Conservation (phyloP, 2,329 filamentous ascomycete genomes). For the Colletotrichum magnum region DNA sequence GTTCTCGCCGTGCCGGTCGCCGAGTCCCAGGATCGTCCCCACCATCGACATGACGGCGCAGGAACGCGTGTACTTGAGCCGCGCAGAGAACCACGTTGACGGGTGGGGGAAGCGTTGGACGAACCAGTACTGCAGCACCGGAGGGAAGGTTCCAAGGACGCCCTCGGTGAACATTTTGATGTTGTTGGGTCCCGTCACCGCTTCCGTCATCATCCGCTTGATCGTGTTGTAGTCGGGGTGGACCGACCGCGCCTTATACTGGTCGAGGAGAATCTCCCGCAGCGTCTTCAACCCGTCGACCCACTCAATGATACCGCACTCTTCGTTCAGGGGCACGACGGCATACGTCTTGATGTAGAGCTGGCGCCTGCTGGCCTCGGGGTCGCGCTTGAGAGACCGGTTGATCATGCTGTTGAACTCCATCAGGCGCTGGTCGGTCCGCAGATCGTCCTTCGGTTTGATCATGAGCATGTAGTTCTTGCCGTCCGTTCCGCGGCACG, state of each 20-base stretch:
- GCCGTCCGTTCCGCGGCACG: conserved; percentile 89
- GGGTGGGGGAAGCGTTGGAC: conserved; percentile 95
- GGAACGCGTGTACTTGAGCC: conserved; percentile 90
- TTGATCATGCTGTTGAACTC: conserved; percentile 99
- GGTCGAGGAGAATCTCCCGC: conserved; percentile 86
- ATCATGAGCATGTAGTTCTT: conserved; percentile 90
- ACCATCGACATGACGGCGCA: conserved; percentile 99
- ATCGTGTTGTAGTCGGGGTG: conserved; percentile 78
- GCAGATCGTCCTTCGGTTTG: conserved; percentile 97
- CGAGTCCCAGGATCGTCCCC: conserved; percentile 91
- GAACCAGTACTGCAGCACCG: conserved; percentile 95
- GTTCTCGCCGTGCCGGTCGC: conserved; percentile 97
- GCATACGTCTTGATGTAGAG: conserved; percentile 98
- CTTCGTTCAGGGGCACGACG: conserved; percentile 96
- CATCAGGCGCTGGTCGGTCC: conserved; percentile 98
- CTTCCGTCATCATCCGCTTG: conserved; percentile 74
- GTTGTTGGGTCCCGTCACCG: conserved; percentile 69
- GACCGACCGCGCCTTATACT: conserved; percentile 83
- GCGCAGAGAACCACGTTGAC: conserved; percentile 90
- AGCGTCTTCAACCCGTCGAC: conserved; percentile 95
- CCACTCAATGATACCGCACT: conserved; percentile 99
- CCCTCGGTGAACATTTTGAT: conserved; percentile 79
- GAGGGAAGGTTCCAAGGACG: conserved; percentile 77
- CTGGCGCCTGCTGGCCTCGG: conserved; percentile 89
- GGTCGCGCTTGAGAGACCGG: conserved; percentile 89